Conservation (phyloP, 345 rosid species). For the Sonneratia caseolaris region DNA sequence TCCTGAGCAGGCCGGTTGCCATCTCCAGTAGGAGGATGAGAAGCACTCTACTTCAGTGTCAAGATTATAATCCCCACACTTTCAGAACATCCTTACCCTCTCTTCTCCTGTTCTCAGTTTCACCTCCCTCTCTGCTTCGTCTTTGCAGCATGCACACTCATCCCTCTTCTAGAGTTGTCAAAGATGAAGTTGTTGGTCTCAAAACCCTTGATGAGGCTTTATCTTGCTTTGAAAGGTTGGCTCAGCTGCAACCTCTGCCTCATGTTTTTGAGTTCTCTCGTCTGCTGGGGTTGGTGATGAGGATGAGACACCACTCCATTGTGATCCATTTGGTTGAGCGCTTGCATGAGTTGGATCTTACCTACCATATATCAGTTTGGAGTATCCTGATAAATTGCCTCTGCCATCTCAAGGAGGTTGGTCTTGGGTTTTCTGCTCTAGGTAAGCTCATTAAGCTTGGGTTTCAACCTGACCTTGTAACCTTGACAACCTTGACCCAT, state of each 20-base stretch:
- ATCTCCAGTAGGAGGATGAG: no score
- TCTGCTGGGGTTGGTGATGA: not conserved
- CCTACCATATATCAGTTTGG: not conserved
- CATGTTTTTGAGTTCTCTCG: conserved; percentile 6
- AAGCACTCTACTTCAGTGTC: not conserved
- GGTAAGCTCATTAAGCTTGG: conserved; percentile 8
- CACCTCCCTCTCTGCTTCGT: not conserved
- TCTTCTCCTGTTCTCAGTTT: not conserved
- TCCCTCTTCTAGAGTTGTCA: not conserved
- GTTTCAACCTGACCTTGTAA: not conserved
- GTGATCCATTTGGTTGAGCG: conserved; percentile 3
- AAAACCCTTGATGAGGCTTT: not conserved
- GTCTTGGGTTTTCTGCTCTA: conserved; percentile 4
- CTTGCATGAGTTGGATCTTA: conserved; percentile 1
- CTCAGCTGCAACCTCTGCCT: conserved; percentile 6
- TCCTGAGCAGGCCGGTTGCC: no score
- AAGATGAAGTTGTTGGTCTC: not conserved
- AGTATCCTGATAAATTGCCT: conserved; percentile 10
- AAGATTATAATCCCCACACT: not conserved
- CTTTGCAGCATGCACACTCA: not conserved
- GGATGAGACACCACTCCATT: conserved; percentile 10
- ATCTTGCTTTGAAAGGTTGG: conserved; percentile 12
- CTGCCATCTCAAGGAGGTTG: conserved; percentile 1
- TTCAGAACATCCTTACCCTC: not conserved
- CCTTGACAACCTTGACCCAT: conserved; percentile 2